Evolutionary conservation across 1,139 yeast genomes (phyloP).

Genomic region (Yamadazyma jaroonii): DNA sequence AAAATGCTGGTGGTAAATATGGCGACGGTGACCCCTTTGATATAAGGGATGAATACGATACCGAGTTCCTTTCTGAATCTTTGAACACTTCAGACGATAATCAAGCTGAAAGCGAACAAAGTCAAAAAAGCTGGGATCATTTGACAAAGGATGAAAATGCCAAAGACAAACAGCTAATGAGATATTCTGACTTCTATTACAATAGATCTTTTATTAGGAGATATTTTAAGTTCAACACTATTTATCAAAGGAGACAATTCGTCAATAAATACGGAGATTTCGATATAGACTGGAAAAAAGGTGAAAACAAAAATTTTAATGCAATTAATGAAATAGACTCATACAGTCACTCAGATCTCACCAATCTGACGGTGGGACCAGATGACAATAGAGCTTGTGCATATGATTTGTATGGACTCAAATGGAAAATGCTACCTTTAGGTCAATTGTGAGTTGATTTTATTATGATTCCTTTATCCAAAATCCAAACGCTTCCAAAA

Average conservation of each 20-base stretch:
- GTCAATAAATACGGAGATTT: conserved; percentile 46
- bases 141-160: conserved; percentile 1
- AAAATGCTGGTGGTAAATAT: conserved; percentile 17
- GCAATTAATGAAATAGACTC: conserved; percentile 11
- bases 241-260: conserved; percentile 47
- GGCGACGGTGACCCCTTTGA: conserved; percentile 33
- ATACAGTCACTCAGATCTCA: conserved; percentile 10
- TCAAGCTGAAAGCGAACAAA: conserved; percentile 3
- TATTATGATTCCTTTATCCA: neutral
- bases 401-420: conserved; percentile 43
- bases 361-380: conserved; percentile 28
- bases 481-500: conserved; percentile 13
- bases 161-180: conserved; percentile 18
- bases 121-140: neutral
- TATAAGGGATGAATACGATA: conserved; percentile 25
- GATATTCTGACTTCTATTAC: conserved; percentile 35
- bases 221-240: conserved; percentile 45
- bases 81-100: conserved; percentile 3
- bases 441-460: conserved; percentile 31
- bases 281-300: conserved; percentile 31
- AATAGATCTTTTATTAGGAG: conserved; percentile 34
- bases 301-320: conserved; percentile 14
- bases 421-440: conserved; percentile 52
- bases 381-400: conserved; percentile 21
- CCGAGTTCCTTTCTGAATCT: conserved; percentile 5